phyloP scores from a whole-genome alignment of 345 rosid genomes.

The Gynandropsis gynandra region DNA sequence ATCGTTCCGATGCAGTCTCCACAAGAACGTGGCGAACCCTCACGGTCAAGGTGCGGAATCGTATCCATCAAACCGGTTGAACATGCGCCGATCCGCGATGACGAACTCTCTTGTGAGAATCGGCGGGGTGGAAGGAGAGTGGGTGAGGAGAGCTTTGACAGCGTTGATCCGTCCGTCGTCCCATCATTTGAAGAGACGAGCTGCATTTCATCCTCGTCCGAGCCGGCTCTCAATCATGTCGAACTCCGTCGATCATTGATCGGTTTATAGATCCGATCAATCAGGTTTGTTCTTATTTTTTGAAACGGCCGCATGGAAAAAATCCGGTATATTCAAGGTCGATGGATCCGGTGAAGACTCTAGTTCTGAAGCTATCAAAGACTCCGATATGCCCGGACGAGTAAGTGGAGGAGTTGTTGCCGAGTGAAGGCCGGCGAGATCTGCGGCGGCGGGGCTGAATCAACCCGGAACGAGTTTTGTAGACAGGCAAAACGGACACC shows the following conservation, averaged over 20 bases:
- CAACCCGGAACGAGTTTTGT: conserved; percentile 22
- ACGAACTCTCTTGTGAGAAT: conserved; percentile 77
- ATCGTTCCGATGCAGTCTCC: conserved; percentile 72
- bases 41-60: conserved; percentile 27
- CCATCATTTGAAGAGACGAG: conserved; percentile 66
- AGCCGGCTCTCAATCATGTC: conserved; percentile 77
- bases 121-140: no score
- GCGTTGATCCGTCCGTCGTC: conserved; percentile 85
- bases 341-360: conserved; percentile 16
- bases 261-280: no score
- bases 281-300: conserved; percentile 30
- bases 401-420: background rate
- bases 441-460: conserved; percentile 21
- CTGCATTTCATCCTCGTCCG: conserved; percentile 51
- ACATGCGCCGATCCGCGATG: conserved; percentile 88
- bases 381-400: background rate
- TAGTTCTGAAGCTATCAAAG: no score
- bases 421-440: background rate
- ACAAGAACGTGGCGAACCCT: conserved; percentile 35
- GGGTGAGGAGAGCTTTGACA: conserved; percentile 74
- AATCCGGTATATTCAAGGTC: conserved; percentile 14
- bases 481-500: conserved; percentile 17
- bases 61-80: conserved; percentile 49
- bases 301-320: conserved; percentile 13
- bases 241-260: conserved; percentile 33